Percentiles rank a stretch among this genome's conserved stretches.
phyloP scores from a whole-genome alignment of 352 stramenopile species.

The Peronospora belbahrii region DNA sequence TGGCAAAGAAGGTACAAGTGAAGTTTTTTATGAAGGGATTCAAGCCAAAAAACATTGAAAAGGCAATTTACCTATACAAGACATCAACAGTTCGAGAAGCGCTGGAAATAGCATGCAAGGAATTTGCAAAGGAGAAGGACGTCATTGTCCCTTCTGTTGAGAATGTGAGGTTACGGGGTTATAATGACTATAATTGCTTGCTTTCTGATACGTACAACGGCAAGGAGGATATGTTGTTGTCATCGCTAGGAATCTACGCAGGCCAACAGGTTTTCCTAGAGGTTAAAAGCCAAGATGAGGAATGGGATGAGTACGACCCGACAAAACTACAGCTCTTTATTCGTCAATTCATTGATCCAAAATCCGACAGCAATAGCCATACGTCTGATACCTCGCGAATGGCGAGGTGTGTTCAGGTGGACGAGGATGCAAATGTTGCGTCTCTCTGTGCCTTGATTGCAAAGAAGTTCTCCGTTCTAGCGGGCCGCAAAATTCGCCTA shows the following conservation, averaged over 20 bases:
- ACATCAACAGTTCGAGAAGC: conserved; percentile 55
- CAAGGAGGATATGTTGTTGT: conserved; percentile 45
- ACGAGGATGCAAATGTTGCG: conserved; percentile 49
- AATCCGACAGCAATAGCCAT: conserved; percentile 6
- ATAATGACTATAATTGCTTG: conserved; percentile 73
- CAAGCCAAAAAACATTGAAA: conserved; percentile 57
- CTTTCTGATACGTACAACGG: conserved; percentile 56
- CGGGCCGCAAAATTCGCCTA: conserved; percentile 39
- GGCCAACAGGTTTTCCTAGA: conserved; percentile 71
- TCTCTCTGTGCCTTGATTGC: conserved; percentile 39
- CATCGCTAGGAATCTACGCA: conserved; percentile 54
- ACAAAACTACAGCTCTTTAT: conserved; percentile 69
- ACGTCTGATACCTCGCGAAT: conserved; percentile 18
- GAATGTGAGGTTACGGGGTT: conserved; percentile 58
- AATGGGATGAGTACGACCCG: conserved; percentile 58
- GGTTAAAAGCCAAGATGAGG: conserved; percentile 46
- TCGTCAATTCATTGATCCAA: conserved; percentile 39
- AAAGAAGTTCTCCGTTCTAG: conserved; percentile 44
- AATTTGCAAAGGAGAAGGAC: conserved; percentile 53
- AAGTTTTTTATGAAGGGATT: conserved; percentile 78
- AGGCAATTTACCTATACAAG: conserved; percentile 69
- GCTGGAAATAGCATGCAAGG: conserved; percentile 32
- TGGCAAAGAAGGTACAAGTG: conserved; percentile 66
- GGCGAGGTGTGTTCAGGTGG: conserved; percentile 52
- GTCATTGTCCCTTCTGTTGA: conserved; percentile 37